Conservation (phyloP, 257 asterid genomes). For the Solanum pennellii region DNA sequence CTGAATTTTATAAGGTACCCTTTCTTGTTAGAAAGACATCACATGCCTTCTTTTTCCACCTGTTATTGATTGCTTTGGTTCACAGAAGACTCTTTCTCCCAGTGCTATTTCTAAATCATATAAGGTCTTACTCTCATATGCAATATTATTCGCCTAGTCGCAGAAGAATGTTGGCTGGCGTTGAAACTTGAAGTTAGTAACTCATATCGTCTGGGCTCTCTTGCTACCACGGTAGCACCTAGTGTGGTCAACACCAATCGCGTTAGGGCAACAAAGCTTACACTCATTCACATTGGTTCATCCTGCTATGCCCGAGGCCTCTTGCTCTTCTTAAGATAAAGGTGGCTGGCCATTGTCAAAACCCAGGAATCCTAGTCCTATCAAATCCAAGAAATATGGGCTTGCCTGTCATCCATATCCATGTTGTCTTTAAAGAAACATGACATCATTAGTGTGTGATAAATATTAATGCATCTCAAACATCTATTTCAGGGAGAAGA, state of each 20-base stretch:
- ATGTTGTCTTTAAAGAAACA: not conserved
- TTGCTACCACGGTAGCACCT: not conserved
- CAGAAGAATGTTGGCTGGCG: not conserved
- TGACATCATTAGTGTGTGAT: not conserved
- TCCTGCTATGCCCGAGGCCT: not conserved
- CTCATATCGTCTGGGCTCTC: not conserved
- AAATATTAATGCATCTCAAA: not conserved
- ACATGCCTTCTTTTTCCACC: not conserved
- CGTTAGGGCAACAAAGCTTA: not conserved
- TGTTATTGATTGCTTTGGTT: not conserved
- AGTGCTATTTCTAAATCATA: not conserved
- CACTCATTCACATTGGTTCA: not conserved
- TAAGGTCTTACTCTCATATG: not conserved
- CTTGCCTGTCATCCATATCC: not conserved
- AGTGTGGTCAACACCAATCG: not conserved
- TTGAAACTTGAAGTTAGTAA: not conserved
- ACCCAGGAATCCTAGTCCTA: not conserved
- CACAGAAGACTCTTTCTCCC: not conserved
- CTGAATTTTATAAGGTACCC: not conserved
- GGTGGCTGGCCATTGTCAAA: not conserved
- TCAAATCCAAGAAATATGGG: not conserved
- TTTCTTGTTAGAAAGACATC: not conserved
- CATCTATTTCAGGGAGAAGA: not conserved
- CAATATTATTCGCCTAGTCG: not conserved
- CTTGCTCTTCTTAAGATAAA: not conserved